Evolutionary conservation across 345 rosid species (phyloP).

Genomic region (Draba incana): DNA sequence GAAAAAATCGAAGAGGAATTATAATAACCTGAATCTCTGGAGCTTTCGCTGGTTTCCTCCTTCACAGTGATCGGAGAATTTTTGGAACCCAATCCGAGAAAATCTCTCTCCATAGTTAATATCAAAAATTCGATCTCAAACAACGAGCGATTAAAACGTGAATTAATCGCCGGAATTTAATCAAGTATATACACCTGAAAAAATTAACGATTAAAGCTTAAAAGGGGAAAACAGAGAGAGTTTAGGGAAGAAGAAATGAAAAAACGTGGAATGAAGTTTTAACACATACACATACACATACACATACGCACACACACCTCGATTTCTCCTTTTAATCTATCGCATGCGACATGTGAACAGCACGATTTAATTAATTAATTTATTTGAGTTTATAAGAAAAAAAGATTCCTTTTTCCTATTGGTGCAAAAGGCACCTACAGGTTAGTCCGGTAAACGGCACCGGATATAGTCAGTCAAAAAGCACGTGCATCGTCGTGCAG

Average conservation of each 20-base stretch:
- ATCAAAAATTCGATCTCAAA: conserved; percentile 2
- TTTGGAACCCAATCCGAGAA: conserved; percentile 54
- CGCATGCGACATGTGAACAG: conserved; percentile 43
- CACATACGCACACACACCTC: no score
- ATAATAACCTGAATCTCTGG: conserved; percentile 49
- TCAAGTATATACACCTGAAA: not conserved
- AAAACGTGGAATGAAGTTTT: conserved; percentile 42
- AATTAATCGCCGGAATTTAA: conserved; percentile 21
- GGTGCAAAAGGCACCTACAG: conserved; percentile 30
- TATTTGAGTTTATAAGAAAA: no score
- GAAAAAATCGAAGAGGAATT: not conserved
- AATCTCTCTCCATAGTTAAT: conserved; percentile 58
- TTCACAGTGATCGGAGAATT: conserved; percentile 47
- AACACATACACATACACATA: no score
- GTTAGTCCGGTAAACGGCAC: conserved; percentile 27
- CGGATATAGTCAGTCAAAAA: conserved; percentile 39
- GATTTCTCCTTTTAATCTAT: conserved; percentile 29
- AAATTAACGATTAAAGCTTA: not conserved
- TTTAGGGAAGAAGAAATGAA: conserved; percentile 16
- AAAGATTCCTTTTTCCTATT: conserved; percentile 39
- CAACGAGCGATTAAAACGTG: not conserved
- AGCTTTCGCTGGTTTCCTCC: conserved; percentile 49
- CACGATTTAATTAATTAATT: conserved; percentile 27
- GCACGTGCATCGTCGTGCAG: conserved; percentile 45
- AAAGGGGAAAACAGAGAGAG: not conserved